Base-by-base conservation (phyloP, 1,284 basidiomycete species). In the Sparassis latifolia region DNA sequence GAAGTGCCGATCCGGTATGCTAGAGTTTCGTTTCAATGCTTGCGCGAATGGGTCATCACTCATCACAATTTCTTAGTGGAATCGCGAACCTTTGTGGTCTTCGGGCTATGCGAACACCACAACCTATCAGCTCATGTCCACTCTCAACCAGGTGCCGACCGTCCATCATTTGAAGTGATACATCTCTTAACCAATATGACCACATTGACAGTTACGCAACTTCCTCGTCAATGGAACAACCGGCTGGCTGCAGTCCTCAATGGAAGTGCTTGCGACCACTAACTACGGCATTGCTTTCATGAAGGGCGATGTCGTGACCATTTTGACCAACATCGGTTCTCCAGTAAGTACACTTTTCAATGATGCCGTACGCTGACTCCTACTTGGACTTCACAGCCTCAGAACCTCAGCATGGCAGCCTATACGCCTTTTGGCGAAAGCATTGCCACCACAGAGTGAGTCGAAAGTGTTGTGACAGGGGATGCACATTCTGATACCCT, bases 51-150 rank as follows among this genome's bases (percentile, higher is more conserved):
- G 20, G 20, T 20, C 20, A 20, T 20, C 20, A 20, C 20, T 20
- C 20, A 20, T 20, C 20, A 20, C 20, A 20, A 30, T 7, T 10
- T 37, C 12, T 37, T 50, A 80, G 79, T 79, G 75, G 61, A 92
- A 92, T 64, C 82, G 89, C 54, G 85, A 85, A 60, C 79, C 89
- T 0, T 70, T 92, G 9, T 92, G 89, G 89, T 71, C 82, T 2
- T 82, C 84, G 2, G 67, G 71, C n/a, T 89, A 89, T 60, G 67
- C 72, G 31, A 79, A 82, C 55, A 83, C 82, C 3, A 66, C 73
- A 33, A 71, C 79, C 2, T 84, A 86, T 58, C 68, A 81, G 49
- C 66, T 85, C 41, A 82, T 88, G 37, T 64, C 77, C 6, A 78
- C 70, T 33, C 72, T 92, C 48, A 92, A 92, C 62, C 65, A 72